Base-by-base conservation (phyloP, 2,329 filamentous ascomycete species). In the Dendryphion nanum region DNA sequence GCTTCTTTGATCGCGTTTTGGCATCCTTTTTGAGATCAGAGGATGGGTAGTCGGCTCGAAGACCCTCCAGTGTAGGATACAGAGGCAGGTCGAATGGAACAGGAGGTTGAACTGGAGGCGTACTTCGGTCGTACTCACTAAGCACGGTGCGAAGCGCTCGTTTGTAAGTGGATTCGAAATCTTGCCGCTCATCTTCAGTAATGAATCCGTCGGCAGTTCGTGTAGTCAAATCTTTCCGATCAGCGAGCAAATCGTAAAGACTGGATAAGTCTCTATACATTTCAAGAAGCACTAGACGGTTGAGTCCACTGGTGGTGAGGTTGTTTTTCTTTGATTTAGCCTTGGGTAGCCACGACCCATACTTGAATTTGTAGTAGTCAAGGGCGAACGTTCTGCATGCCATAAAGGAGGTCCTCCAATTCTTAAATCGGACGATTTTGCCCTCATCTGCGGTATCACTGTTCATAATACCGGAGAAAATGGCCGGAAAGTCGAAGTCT, bases 251-350 rank as follows among this genome's bases (percentile, higher is more conserved):
- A 57, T 97, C 90, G 66, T 97, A 97, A 13, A 97, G 72, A 26
- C 83, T 80, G 51, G 86, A 87, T 55, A 96, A 80, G 61, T 98
- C 91, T 18, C 81, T 77, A 67, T 96, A 97, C 6, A 97, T 70
- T 30, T 87, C 83, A 58, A 82, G 81, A 29, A 96, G 72, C 5
- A 95, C 87, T 30, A 89, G 68, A 17, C 93, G 79, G 64, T 96
- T 96, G 16, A 97, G 75, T 0, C 91, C 91, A 50, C 82, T 86
- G 51, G 90, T 89, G 18, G 86, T 83, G 48, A 95, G 88, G 1
- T 83, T 79, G 59, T 95, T 95, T 76, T 94, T 95, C 75, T 94
- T 95, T 53, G 83, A 91, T 54, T 79, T 85, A 2, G 89, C 89
- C 63, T 93, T 95, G 6, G 93, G 91, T 2, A 93, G 90, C 91